Conservation (phyloP, 176 grass and related monocot genomes). For the Areca catechu region DNA sequence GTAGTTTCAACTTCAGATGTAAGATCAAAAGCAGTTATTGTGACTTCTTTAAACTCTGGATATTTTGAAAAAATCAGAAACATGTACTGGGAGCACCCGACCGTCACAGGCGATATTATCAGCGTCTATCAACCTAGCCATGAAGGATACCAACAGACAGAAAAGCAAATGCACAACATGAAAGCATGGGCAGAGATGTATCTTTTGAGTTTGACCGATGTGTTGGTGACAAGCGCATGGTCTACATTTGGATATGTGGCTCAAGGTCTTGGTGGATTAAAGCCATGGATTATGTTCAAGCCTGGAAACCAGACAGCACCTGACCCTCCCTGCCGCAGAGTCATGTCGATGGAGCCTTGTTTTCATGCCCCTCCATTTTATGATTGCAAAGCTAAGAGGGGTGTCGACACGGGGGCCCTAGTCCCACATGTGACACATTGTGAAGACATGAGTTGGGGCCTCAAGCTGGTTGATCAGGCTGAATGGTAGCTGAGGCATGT, state of each 20-base stretch:
- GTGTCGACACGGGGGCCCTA: slow-evolving; percentile 58
- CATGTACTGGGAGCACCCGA: slow-evolving; percentile 93
- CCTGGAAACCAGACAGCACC: slow-evolving; percentile 57
- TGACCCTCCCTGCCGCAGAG: slow-evolving; percentile 54
- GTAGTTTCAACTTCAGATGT: slow-evolving; percentile 17
- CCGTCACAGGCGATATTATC: slow-evolving; percentile 44
- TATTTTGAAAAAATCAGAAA: slow-evolving; percentile 62
- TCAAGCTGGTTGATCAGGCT: slow-evolving; percentile 62
- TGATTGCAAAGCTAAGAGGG: slow-evolving; percentile 64
- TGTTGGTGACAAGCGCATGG: slow-evolving; percentile 72
- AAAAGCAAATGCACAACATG: slow-evolving; percentile 68
- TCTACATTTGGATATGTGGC: slow-evolving; percentile 96
- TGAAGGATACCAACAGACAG: slow-evolving; percentile 67
- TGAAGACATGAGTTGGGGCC: slow-evolving; percentile 86
- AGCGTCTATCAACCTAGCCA: slow-evolving; percentile 84
- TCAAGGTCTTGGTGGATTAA: slow-evolving; percentile 68
- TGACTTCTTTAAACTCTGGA: slow-evolving; percentile 71
- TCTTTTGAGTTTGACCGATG: slow-evolving; percentile 76
- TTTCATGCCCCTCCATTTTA: slow-evolving; percentile 80
- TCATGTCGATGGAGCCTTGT: slow-evolving; percentile 82
- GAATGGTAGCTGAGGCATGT: slow-evolving; percentile 16
- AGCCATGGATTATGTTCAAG: slow-evolving; percentile 74
- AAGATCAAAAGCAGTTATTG: slow-evolving; percentile 50
- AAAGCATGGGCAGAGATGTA: slow-evolving; percentile 97
- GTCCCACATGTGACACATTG: slow-evolving; percentile 88